Evolutionary conservation across 2,329 filamentous ascomycete genomes (phyloP), one percentile per base, ranked within the genome.

Genomic region (Trichophyton simii): DNA sequence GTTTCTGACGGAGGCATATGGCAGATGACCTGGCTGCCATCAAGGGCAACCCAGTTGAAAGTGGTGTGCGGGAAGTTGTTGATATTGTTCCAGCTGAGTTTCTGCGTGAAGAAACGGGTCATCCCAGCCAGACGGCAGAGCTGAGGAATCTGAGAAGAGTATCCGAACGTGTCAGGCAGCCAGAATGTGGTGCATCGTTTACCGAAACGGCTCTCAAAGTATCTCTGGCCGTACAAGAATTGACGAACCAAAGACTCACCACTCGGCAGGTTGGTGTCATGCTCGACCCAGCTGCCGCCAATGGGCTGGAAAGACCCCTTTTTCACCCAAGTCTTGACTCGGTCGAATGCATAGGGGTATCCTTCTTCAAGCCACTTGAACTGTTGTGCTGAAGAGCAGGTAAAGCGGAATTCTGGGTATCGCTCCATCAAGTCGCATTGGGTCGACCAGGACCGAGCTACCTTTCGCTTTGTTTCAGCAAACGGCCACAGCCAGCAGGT

Each of bases 11-110:
- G 94, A 2, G 91, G 85, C 94, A 99, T 99, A 71, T 99, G 94
- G 73, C 92, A 97, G 64, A 99, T 84, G 66, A 99, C 94, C 71
- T 97, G 94, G 70, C 89, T 95, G 62, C 94, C 92, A 72, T 99
- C 94, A 13, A 96, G 83, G 11, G 91, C 85, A 36, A 99, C 91
- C 94, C 94, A 99, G 75, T 96, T 96, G 80, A 99, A 99, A 0
- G 94, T 97, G 4, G 94, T 97, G 72, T 97, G 94, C 0, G 94
- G 94, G 77, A 97, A 99, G 71, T 88, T 95, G 77, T 97, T 97
- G 81, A 97, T 97, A 73, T 97, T 97, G 79, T 97, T 97, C 94
- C 94, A 99, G 79, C 92, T 97, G 63, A 99, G 80, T 78, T 99
- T 99, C 75, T 99, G 94, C 0, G 94, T 99, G 70, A 99, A 87